phyloP scores from a whole-genome alignment of 805 yeast genomes.

The Jamesozyma piceae region DNA sequence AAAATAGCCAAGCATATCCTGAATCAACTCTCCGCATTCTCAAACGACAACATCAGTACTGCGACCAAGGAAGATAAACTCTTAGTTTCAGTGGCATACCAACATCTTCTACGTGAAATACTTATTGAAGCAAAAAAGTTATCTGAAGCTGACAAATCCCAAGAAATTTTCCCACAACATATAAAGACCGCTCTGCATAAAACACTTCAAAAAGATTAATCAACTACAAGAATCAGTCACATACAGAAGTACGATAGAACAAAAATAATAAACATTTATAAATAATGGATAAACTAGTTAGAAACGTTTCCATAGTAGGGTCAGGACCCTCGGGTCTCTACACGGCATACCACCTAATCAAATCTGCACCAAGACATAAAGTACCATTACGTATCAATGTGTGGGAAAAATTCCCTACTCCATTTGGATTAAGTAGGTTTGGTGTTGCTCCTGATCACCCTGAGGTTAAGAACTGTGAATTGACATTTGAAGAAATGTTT shows the following conservation, averaged over 20 bases:
- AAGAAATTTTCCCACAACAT: constrained; percentile 37
- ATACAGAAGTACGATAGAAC: constrained; percentile 18
- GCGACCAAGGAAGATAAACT: constrained; percentile 9
- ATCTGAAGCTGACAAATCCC: constrained; percentile 34
- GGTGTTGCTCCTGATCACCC: constrained; percentile 99
- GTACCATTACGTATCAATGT: constrained; percentile 48
- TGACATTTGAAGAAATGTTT: constrained; percentile 42
- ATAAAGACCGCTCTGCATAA: constrained; percentile 30
- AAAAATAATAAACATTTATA: background rate
- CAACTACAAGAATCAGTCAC: background rate
- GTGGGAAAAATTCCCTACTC: constrained; percentile 79
- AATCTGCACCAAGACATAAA: constrained; percentile 28
- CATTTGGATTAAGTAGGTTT: constrained; percentile 81
- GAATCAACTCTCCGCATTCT: background rate
- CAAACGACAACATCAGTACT: constrained; percentile 4
- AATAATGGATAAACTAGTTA: background rate
- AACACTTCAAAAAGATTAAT: constrained; percentile 8
- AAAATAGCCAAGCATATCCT: background rate
- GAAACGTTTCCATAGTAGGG: constrained; percentile 66
- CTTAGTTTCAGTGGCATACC: constrained; percentile 11
- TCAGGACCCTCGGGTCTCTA: constrained; percentile 97
- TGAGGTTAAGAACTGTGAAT: constrained; percentile 76
- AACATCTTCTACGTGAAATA: constrained; percentile 17
- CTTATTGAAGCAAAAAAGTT: constrained; percentile 33
- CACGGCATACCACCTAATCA: constrained; percentile 65